phyloP scores from a whole-genome alignment of 768 basidiomycete species.

The Calocera viscosa region DNA sequence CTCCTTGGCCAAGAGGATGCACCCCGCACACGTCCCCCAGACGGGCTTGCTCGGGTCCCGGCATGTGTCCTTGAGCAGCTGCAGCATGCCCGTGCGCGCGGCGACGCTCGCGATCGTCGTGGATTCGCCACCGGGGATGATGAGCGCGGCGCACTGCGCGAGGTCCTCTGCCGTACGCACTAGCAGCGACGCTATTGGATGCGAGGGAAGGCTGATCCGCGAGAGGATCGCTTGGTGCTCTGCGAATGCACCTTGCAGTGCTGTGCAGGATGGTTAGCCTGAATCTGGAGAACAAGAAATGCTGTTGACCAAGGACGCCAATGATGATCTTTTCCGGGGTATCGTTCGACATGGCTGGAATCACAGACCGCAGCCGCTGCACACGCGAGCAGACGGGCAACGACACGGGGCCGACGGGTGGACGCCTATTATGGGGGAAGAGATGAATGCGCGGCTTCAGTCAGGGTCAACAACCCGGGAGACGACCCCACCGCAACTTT shows the following conservation, averaged over 20 bases:
- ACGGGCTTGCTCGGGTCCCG: conserved; percentile 47
- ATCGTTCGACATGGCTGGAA: background rate
- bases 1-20: conserved; percentile 65
- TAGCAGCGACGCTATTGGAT: conserved; percentile 28
- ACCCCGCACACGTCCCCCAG: conserved; percentile 95
- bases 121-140: conserved; percentile 96
- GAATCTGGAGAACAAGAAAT: background rate
- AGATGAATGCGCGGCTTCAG: too few species aligned
- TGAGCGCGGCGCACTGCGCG: conserved; percentile 60
- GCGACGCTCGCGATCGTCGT: conserved; percentile 81
- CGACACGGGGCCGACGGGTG: background rate
- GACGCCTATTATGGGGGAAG: too few species aligned
- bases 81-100: conserved; percentile 57
- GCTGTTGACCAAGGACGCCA: conserved; percentile 16
- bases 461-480: too few species aligned
- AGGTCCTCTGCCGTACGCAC: conserved; percentile 73
- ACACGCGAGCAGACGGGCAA: background rate
- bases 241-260: conserved; percentile 83
- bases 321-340: conserved; percentile 12
- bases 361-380: background rate
- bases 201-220: conserved; percentile 39
- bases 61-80: conserved; percentile 65
- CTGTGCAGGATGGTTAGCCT: conserved; percentile 29
- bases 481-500: background rate
- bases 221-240: conserved; percentile 65